Conservation (phyloP, 192 early-diverging fungal genomes). For the Chytriomyces hyalinus region DNA sequence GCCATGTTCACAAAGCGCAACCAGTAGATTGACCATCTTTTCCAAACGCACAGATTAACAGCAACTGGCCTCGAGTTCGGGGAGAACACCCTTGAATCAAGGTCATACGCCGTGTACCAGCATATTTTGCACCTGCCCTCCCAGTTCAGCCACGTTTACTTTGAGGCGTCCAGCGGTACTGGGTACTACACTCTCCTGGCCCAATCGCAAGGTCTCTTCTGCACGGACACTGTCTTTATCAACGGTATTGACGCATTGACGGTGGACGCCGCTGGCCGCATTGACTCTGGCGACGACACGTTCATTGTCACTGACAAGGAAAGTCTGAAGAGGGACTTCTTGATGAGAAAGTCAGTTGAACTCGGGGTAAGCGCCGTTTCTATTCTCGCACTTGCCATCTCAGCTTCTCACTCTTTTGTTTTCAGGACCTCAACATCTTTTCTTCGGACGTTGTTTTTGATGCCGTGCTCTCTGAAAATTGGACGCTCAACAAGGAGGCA, state of each 20-base stretch:
- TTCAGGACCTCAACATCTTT: constrained; percentile 41
- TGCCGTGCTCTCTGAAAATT: constrained; percentile 15
- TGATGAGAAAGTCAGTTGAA: constrained; percentile 38
- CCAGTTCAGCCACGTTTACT: constrained; percentile 38
- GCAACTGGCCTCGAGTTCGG: constrained; percentile 33
- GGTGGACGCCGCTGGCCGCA: constrained; percentile 5
- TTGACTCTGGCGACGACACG: constrained; percentile 31
- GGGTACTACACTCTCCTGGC: constrained; percentile 46
- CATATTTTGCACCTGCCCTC: constrained; percentile 14
- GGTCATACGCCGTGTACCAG: constrained; percentile 42
- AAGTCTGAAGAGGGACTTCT: constrained; percentile 38
- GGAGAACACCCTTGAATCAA: constrained; percentile 32
- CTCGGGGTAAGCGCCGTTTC: constrained; percentile 33
- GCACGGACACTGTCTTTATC: constrained; percentile 40
- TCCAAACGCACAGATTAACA: constrained; percentile 28
- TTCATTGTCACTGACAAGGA: constrained; percentile 28
- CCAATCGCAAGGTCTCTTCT: constrained; percentile 41
- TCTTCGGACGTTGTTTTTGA: constrained; percentile 42
- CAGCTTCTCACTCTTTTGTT: not conserved
- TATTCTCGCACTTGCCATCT: not conserved
- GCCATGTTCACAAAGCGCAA: not conserved
- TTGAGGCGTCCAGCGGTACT: constrained; percentile 30
- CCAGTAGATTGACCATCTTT: constrained; percentile 1
- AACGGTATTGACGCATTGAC: constrained; percentile 36
- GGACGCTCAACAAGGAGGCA: constrained; percentile 32